Conservation (phyloP, 2,329 filamentous ascomycete species). For the Fusarium sp. region DNA sequence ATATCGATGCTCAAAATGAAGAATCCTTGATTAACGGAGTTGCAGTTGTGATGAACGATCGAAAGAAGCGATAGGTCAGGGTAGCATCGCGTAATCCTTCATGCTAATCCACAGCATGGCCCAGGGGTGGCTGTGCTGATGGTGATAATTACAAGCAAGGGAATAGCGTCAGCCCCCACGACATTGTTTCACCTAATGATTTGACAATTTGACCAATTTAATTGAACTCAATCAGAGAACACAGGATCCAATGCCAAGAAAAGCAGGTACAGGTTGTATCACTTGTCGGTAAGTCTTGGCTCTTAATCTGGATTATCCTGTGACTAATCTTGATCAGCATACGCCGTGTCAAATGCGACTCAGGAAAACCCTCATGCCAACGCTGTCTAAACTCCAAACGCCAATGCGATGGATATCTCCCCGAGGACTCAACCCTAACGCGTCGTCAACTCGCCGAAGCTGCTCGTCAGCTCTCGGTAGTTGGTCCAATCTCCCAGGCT, state of each 20-base stretch:
- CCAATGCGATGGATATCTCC: slow-evolving; percentile 54
- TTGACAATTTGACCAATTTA: not conserved
- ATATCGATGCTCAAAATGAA: too few relatives aligned
- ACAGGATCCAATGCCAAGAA: slow-evolving; percentile 39
- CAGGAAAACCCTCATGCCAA: slow-evolving; percentile 51
- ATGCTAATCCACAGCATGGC: not conserved
- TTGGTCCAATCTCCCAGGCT: slow-evolving; percentile 51
- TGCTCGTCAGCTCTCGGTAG: slow-evolving; percentile 47
- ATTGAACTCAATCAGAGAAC: not conserved
- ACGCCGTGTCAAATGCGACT: slow-evolving; percentile 57
- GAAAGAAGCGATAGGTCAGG: not conserved
- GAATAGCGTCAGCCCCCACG: not conserved
- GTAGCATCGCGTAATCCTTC: slow-evolving; percentile 4
- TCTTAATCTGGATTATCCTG: accelerated
- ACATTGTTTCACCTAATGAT: not conserved
- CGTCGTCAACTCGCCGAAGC: slow-evolving; percentile 52
- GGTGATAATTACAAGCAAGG: not conserved
- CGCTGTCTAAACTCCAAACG: slow-evolving; percentile 49
- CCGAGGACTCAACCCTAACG: slow-evolving; percentile 44
- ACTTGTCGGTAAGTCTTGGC: slow-evolving; percentile 44
- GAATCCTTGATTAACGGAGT: too few relatives aligned
- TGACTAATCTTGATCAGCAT: slow-evolving; percentile 43
- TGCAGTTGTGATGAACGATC: not conserved
- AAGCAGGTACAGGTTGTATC: slow-evolving; percentile 47
- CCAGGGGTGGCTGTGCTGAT: slow-evolving; percentile 31